Conservation (phyloP, 495 filamentous ascomycete genomes). For the Aspergillus coremiiformis region DNA sequence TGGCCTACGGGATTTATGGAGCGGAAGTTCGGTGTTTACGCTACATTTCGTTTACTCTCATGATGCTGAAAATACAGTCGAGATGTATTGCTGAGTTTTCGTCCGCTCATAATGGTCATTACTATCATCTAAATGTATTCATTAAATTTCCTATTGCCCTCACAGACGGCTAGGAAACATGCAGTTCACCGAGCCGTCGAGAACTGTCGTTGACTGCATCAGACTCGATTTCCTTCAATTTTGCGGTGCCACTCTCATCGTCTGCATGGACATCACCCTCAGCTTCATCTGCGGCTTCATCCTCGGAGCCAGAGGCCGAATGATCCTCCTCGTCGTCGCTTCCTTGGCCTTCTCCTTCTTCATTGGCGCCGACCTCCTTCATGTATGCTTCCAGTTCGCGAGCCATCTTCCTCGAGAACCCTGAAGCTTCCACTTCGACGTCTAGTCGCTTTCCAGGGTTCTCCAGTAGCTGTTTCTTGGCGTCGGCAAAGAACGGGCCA, state of each 20-base stretch:
- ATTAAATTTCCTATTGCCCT: background rate
- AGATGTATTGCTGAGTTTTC: too few species aligned
- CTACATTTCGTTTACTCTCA: too few species aligned
- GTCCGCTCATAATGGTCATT: constrained; percentile 34
- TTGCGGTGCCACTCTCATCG: constrained; percentile 9
- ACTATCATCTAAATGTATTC: constrained; percentile 11
- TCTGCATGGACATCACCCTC: constrained; percentile 15
- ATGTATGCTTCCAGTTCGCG: constrained; percentile 90
- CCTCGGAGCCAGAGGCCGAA: constrained; percentile 19
- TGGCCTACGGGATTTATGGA: background rate
- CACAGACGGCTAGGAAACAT: constrained; percentile 26
- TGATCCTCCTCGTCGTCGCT: constrained; percentile 35
- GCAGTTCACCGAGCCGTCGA: constrained; percentile 25
- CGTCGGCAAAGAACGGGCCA: constrained; percentile 78
- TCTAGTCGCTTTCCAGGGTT: constrained; percentile 66
- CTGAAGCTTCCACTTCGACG: constrained; percentile 83
- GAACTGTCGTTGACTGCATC: constrained; percentile 29
- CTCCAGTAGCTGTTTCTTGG: constrained; percentile 62
- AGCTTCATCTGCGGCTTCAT: constrained; percentile 20
- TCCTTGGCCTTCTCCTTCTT: constrained; percentile 41
- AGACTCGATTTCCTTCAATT: constrained; percentile 9
- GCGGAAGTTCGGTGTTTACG: too few species aligned
- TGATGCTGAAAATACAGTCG: too few species aligned
- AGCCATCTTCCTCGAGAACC: constrained; percentile 92
- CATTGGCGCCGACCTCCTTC: constrained; percentile 58